Base-by-base conservation (phyloP, 1,284 basidiomycete genomes). In the Leccinum griseonigrum region DNA sequence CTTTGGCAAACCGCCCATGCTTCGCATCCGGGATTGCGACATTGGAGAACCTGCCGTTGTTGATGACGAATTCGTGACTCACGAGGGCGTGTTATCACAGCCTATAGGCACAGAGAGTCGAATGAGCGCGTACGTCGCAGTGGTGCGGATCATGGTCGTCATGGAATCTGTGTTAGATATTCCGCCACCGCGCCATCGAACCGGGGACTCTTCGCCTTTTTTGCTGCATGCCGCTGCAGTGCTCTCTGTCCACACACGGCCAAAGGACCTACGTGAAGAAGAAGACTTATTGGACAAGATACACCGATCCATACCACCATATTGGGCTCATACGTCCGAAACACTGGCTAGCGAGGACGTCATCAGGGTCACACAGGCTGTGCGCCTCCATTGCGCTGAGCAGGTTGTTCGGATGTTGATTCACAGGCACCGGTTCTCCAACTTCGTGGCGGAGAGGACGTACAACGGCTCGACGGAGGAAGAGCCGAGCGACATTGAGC, bases 51-150 rank as follows among this genome's bases (percentile, higher is more conserved):
- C 93, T 2, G 77, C 86, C 9, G 81, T 90, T 22, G 84, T 95
- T n/a, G 94, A 95, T 71, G 94, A 96, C 73, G 93, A 96, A 71
- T 91, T 84, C 74, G 88, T 95, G 66, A 88, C 90, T 2, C 82
- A 79, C 22, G 92, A 94, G 10, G 83, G 84, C 16, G 77, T 92
- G 46, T 83, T 85, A 18, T 75, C 83, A 1, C 91, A 91, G 63
- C 85, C 90, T 2, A 78, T 83, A 5, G 88, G 89, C 22, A 85
- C 83, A 11, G 85, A 90, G 67, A 89, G 86, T 69, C 82, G 92
- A 54, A 84, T 95, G 78, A 83, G 83, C 65, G 92, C 92, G 7
- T 96, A 95, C 69, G 84, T 94, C 32, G 82, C 83, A 40, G 81
- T 86, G 7, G 75, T 95, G 61, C 83, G 91, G 43, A 84, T 93